Base-by-base conservation (phyloP, 108 stramenopile species). In the Nannochloropsis oceanica region DNA sequence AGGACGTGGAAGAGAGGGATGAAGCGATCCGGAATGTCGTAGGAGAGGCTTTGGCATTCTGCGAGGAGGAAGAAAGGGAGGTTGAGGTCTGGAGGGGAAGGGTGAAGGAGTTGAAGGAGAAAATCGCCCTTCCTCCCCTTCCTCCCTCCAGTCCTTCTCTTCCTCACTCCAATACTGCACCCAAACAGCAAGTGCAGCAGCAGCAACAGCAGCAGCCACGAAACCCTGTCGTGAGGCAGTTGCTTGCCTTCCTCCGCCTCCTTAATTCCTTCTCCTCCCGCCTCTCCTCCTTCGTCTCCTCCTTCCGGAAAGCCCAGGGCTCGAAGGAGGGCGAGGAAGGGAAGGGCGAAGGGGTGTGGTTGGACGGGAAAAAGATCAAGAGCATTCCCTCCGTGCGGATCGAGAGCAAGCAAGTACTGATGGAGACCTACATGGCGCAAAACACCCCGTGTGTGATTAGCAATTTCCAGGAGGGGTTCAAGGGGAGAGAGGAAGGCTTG, bases 401-500 rank as follows among this genome's bases (percentile, higher is more conserved):
- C 25, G 25, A 25, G 25, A 43, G 12, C 43, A 42, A 25, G 42
- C 26, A 82, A 81, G 84, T 84, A 12, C 81, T 88, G 46, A 81
- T 80, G 87, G 81, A 59, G 26, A 27, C 24, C 11, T 85, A 84
- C 26, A 84, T 88, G 43, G 59, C 46, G 46, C 26, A 42, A 43
- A 85, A 84, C 84, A 79, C 26, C 25, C 87, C 87, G 25, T 84
- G 80, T 11, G 87, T 88, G 7, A 84, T 88, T 18, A 88, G 79
- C 42, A 88, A 84, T 42, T 85, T 88, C 85, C 87, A 88, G 79
- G 46, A 50, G 5, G 84, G 82, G 12, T 88, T 88, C 26, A 84
- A 81, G 42, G 80, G 81, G 24, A 82, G 44, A 26, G 83, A 84
- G 59, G 79, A 34, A 42, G 84, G 84, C 84, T 8, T n/a, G 22